These are phyloP conservation scores for Phytophthora litchii DNA, from an alignment of 352 stramenopile species.

Conservation along the genomic window DNA sequence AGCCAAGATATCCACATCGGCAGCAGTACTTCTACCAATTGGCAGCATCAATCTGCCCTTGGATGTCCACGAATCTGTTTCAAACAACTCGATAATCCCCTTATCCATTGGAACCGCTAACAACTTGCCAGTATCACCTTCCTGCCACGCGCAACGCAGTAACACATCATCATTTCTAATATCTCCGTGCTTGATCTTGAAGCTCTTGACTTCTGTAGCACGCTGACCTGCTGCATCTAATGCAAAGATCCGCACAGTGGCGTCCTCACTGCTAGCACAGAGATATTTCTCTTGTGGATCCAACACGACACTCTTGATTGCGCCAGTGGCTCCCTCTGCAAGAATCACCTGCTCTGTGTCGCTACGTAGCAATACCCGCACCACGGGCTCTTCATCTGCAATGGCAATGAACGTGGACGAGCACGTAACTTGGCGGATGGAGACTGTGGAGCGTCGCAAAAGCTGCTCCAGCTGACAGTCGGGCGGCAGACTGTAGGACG, in stretches of 20 bases:
- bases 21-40: conserved; percentile 52
- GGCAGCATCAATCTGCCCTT: conserved; percentile 55
- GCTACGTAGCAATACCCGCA: conserved; percentile 66
- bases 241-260: conserved; percentile 71
- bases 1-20: conserved; percentile 71
- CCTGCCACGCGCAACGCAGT: conserved; percentile 72
- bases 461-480: conserved; percentile 55
- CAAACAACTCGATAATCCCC: conserved; percentile 72
- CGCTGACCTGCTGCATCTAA: conserved; percentile 45
- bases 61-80: conserved; percentile 52
- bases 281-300: conserved; percentile 71
- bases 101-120: conserved; percentile 72
- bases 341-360: conserved; percentile 67
- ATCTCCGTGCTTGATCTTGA: conserved; percentile 66
- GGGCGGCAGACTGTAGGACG: conserved; percentile 72
- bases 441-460: conserved; percentile 72
- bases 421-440: conserved; percentile 75
- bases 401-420: conserved; percentile 68
- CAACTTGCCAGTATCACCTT: conserved; percentile 30
- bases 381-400: conserved; percentile 73
- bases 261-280: conserved; percentile 70
- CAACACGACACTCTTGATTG: conserved; percentile 76
- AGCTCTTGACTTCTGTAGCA: conserved; percentile 49
- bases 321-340: conserved; percentile 64
- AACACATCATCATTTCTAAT: conserved; percentile 70